Conservation (phyloP, 371 early-diverging fungal genomes). For the Zancudomyces culisetae region DNA sequence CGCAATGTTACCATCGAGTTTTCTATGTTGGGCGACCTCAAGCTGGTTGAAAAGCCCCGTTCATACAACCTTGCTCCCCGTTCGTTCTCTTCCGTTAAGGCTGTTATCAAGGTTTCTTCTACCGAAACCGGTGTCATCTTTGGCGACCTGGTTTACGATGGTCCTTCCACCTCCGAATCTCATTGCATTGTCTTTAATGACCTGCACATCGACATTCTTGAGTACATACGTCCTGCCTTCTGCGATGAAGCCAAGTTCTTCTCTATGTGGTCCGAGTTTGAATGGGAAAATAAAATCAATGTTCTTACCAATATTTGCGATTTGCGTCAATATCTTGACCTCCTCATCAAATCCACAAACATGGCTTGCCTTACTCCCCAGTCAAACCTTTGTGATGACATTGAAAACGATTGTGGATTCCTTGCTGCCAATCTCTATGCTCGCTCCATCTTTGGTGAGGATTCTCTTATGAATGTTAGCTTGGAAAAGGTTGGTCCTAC, state of each 20-base stretch:
- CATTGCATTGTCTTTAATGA: constrained; percentile 85
- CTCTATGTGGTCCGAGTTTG: constrained; percentile 94
- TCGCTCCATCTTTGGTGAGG: constrained; percentile 87
- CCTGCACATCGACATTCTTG: constrained; percentile 96
- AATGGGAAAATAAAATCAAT: constrained; percentile 98
- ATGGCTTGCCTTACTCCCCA: constrained; percentile 90
- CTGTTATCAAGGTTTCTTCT: constrained; percentile 91
- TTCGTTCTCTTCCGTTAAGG: constrained; percentile 83
- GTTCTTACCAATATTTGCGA: constrained; percentile 78
- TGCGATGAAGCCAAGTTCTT: constrained; percentile 90
- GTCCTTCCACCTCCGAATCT: constrained; percentile 56
- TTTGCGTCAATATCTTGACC: constrained; percentile 60
- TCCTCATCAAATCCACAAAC: constrained; percentile 85
- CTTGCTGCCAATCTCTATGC: constrained; percentile 92
- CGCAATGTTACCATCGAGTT: constrained; percentile 95
- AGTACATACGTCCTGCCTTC: constrained; percentile 84
- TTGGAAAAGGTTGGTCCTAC: constrained; percentile 55
- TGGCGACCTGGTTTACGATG: constrained; percentile 92
- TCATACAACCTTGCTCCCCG: constrained; percentile 79
- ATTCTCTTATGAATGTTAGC: constrained; percentile 87
- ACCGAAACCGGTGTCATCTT: constrained; percentile 95
- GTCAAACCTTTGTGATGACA: too few species aligned
- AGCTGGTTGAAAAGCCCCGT: constrained; percentile 86
- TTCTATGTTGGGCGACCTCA: constrained; percentile 89
- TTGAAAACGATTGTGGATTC: constrained; percentile 88